Percentiles rank a stretch among this genome's conserved stretches.
phyloP scores from a whole-genome alignment of 2,329 filamentous ascomycete genomes.

The Metarhizium album region DNA sequence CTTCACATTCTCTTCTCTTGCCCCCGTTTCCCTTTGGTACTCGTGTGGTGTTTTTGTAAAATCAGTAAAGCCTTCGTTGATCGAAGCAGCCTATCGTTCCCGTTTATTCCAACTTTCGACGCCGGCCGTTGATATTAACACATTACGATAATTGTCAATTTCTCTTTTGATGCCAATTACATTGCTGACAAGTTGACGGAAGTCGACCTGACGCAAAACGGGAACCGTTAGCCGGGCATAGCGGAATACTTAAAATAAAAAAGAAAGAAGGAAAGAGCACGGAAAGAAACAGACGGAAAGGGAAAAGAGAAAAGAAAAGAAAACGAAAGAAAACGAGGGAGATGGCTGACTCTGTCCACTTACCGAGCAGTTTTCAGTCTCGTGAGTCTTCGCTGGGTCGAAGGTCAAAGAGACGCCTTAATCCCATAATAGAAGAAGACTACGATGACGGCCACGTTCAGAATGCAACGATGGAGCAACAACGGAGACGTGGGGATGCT shows the following conservation, averaged over 20 bases:
- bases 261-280: not conserved
- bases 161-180: not conserved
- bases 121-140: constrained; percentile 24
- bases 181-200: not conserved
- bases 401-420: constrained; percentile 43
- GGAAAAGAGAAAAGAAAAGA: constrained; percentile 14
- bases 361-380: constrained; percentile 28
- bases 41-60: constrained; percentile 14
- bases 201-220: not conserved
- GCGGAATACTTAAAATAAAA: constrained; percentile 13
- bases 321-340: constrained; percentile 10
- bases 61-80: constrained; percentile 31
- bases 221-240: constrained; percentile 19
- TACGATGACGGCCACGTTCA: constrained; percentile 26
- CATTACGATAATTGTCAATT: constrained; percentile 8
- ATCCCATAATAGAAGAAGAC: constrained; percentile 55
- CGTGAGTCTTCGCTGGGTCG: constrained; percentile 45
- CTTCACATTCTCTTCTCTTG: constrained; percentile 25
- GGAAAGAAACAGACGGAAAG: no score
- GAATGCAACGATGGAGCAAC: constrained; percentile 11
- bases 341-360: constrained; percentile 33
- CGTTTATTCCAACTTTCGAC: constrained; percentile 16
- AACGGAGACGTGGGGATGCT: constrained; percentile 17
- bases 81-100: constrained; percentile 32
- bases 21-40: constrained; percentile 16